Evolutionary conservation across 1,284 basidiomycete species (phyloP).

Genomic region (Phylloporus sp.): DNA sequence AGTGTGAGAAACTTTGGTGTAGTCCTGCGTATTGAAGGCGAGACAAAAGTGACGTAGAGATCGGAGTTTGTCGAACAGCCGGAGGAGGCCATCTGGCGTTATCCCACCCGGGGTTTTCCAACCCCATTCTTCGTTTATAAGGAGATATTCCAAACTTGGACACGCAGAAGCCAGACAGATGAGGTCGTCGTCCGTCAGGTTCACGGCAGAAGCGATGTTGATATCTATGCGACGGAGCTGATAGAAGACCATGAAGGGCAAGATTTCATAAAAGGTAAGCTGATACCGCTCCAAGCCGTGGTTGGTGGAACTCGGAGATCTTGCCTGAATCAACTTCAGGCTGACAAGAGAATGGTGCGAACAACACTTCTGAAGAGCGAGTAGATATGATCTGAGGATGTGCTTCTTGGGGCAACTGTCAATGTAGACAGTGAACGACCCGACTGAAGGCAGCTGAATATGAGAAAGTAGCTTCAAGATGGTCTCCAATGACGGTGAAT

Average conservation of each 20-base stretch:
- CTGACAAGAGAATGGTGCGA: conserved; percentile 2
- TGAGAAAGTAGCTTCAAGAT: background rate
- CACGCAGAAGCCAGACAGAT: conserved; percentile 1
- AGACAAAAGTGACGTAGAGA: conserved; percentile 4
- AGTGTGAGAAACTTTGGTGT: background rate
- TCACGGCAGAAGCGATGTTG: conserved; percentile 1
- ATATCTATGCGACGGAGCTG: conserved; percentile 6
- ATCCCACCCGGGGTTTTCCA: conserved; percentile 3
- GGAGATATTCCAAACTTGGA: background rate
- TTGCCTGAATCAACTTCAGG: conserved; percentile 2
- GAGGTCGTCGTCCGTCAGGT: background rate
- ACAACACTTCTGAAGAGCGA: conserved; percentile 3
- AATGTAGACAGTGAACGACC: conserved; percentile 1
- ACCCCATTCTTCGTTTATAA: conserved; percentile 9
- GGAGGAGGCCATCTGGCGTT: conserved; percentile 4
- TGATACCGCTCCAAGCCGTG: conserved; percentile 1
- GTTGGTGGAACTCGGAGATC: conserved; percentile 1
- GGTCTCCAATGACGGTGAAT: conserved; percentile 1
- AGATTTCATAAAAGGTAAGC: conserved; percentile 4
- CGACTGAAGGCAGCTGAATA: background rate
- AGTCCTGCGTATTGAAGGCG: background rate
- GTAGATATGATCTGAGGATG: conserved; percentile 1
- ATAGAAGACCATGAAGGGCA: background rate
- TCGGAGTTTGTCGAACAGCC: background rate
- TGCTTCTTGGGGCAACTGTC: conserved; percentile 2